Conservation (phyloP, 2,329 filamentous ascomycete genomes). For the Davidsoniella virescens region DNA sequence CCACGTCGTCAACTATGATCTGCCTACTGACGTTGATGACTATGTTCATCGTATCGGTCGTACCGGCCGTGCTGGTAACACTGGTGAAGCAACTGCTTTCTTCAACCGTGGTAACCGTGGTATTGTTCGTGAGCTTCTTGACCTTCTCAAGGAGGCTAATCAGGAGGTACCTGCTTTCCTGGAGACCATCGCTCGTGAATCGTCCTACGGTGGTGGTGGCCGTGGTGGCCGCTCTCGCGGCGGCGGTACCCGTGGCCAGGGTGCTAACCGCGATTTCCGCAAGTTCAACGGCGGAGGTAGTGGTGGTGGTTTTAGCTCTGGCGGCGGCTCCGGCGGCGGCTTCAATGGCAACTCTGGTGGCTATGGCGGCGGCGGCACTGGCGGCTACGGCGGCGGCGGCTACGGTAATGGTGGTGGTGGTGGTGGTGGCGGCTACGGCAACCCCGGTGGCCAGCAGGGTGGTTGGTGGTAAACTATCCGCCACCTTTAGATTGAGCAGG, state of each 20-base stretch:
- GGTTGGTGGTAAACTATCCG: conserved; percentile 49
- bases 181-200: conserved; percentile 93
- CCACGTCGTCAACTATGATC: conserved; percentile 97
- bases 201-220: conserved; percentile 57
- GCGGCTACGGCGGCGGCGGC: conserved; percentile 25
- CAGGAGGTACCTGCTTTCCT: conserved; percentile 90
- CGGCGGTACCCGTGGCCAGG: conserved; percentile 51
- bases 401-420: conserved; percentile 26
- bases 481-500: neutral
- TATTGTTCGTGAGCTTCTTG: conserved; percentile 88
- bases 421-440: conserved; percentile 34
- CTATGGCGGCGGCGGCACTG: conserved; percentile 25
- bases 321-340: conserved; percentile 24
- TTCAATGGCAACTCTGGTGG: conserved; percentile 29
- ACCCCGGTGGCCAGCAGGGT: conserved; percentile 61
- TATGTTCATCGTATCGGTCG: conserved; percentile 99
- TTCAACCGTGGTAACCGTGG: conserved; percentile 99
- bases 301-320: conserved; percentile 28
- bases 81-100: conserved; percentile 94
- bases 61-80: conserved; percentile 99
- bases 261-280: conserved; percentile 71
- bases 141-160: conserved; percentile 97
- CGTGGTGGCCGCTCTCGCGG: conserved; percentile 40
- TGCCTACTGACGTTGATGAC: conserved; percentile 97
- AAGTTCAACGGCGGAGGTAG: conserved; percentile 49